phyloP scores from a whole-genome alignment of 306 rosid species.

The Erythrophleum fordii region DNA sequence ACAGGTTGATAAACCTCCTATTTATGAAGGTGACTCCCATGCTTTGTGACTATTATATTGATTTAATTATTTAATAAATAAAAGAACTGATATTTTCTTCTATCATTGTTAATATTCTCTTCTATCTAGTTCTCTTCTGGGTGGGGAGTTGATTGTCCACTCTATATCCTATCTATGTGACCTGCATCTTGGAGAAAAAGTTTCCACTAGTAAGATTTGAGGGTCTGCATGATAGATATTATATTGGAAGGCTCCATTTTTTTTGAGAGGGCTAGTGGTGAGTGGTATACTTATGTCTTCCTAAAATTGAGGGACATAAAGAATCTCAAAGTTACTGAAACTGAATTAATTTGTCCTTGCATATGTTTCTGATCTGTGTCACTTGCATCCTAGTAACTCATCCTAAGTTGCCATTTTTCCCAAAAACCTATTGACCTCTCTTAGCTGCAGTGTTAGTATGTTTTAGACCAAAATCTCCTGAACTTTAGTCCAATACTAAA shows the following conservation, averaged over 20 bases:
- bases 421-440: background rate
- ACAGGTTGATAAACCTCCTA: slow-evolving; percentile 85
- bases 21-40: slow-evolving; percentile 67
- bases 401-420: background rate
- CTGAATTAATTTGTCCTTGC: background rate
- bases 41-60: background rate
- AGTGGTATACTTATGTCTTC: background rate
- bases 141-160: background rate
- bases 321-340: background rate
- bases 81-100: background rate
- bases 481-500: background rate
- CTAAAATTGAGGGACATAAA: background rate
- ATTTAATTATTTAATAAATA: background rate
- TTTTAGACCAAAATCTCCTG: background rate
- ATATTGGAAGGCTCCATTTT: background rate
- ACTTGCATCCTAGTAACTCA: background rate
- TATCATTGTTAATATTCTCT: background rate
- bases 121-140: background rate
- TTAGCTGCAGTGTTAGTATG: background rate
- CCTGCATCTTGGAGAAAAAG: background rate
- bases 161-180: background rate
- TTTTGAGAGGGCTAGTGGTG: background rate
- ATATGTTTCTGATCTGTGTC: background rate
- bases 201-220: background rate
- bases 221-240: background rate